A percentile compares a stretch with the other conserved stretches of the same genome.
Evolutionary conservation across 1,139 yeast species (phyloP).

Genomic region (Zygosaccharomyces pseudobailii): DNA sequence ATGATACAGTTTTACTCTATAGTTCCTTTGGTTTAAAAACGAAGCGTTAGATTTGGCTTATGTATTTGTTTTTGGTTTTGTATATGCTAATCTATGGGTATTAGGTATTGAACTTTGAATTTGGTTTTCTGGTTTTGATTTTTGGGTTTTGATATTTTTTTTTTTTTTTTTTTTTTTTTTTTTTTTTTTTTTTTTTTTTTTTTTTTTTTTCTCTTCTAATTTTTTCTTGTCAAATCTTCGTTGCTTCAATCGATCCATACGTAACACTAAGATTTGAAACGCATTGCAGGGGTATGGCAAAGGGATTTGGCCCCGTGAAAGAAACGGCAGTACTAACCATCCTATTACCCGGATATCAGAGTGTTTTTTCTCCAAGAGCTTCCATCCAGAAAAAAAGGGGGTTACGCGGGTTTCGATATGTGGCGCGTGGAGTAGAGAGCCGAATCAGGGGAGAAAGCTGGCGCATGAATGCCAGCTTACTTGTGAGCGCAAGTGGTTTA

Average conservation of each 20-base stretch:
- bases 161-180: too few relatives aligned
- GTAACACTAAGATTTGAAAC: not conserved
- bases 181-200: too few relatives aligned
- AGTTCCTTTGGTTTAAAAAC: not conserved
- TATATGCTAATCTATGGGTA: not conserved
- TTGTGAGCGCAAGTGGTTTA: conserved; percentile 3
- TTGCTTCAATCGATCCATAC: not conserved
- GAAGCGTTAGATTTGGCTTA: not conserved
- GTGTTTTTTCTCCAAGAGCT: too few relatives aligned
- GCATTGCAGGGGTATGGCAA: not conserved
- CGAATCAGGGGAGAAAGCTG: too few relatives aligned
- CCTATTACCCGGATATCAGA: too few relatives aligned
- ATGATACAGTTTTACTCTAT: not conserved
- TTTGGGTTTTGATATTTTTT: not conserved
- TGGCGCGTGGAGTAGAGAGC: too few relatives aligned
- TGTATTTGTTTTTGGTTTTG: not conserved
- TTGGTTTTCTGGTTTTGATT: not conserved
- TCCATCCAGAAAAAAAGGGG: not conserved
- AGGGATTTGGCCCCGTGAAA: not conserved
- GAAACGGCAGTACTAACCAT: not conserved
- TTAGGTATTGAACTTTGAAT: not conserved
- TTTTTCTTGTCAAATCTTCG: not conserved
- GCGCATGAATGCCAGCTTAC: not conserved
- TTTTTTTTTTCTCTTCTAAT: too few relatives aligned
- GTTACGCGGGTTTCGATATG: not conserved